Base-by-base conservation (phyloP, 495 filamentous ascomycete genomes). In the Beverwykella pulmonaria region DNA sequence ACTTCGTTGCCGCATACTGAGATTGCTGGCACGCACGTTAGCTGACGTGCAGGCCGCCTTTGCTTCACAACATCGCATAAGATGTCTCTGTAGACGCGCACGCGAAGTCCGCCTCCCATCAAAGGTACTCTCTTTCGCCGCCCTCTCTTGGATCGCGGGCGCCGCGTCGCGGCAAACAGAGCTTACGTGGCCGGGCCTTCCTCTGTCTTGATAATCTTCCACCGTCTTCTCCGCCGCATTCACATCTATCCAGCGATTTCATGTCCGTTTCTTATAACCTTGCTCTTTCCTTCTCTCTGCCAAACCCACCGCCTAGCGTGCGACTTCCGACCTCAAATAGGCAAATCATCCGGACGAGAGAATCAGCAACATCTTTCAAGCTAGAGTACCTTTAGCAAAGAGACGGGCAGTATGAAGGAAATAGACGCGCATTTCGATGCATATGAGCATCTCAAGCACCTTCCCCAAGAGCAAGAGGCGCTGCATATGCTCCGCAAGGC, bases 401-500 rank as follows among this genome's bases (percentile, higher is more conserved):
- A 29, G 22, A n/a, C 14, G n/a, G 50, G 23, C 59, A 71, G 29
- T 7, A 75, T 79, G 63, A 74, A 64, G 59, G 78, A 80, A 54
- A 64, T 72, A 54, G 90, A 95, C 61, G 74, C 91, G 17, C 76
- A 92, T 15, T 83, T 97, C 65, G 79, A 80, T 14, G 88, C 88
- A 62, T 97, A 89, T 75, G 88, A 89, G 61, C 92, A 97, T 80
- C 82, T 96, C 41, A 86, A 82, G 63, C 78, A 86, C 39, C 85
- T 90, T 1, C 87, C 89, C 0, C 83, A 88, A 7, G 86, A 90
- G 62, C 82, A 87, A 10, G 91, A 95, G 63, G 94, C 93, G n/a
- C 82, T 97, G 14, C 80, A 86, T n/a, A 85, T 84, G 46, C 82
- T 98, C 14, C 89, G 86, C 65, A 93, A 92, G 75, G 82, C 96